A percentile compares a stretch with the other conserved stretches of the same genome.
Evolutionary conservation across 108 stramenopile genomes (phyloP).

Genomic region (Cyclotella cryptica): DNA sequence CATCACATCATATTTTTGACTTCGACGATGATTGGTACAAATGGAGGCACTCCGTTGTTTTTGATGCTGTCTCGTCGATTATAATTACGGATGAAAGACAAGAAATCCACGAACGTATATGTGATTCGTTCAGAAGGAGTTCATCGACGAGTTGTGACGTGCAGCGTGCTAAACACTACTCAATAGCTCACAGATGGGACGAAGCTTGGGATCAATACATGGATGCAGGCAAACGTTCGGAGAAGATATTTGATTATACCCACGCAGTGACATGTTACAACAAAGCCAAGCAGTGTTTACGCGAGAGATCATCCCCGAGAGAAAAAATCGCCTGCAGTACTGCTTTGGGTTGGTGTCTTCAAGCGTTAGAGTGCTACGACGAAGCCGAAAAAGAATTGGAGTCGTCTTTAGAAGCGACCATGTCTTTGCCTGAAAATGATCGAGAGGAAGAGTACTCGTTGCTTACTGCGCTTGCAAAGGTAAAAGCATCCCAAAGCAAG

Average conservation of each 20-base stretch:
- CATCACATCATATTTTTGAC: conserved; percentile 34
- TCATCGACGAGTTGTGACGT: conserved; percentile 16
- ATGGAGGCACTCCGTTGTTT: conserved; percentile 41
- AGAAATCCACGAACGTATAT: conserved; percentile 38
- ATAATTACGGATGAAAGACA: conserved; percentile 38
- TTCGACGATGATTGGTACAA: conserved; percentile 14
- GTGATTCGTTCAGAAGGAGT: conserved; percentile 17
- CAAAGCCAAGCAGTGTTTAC: conserved; percentile 34
- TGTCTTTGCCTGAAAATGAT: conserved; percentile 22
- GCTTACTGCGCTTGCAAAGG: conserved; percentile 40
- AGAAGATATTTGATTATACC: conserved; percentile 31
- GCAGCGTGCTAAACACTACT: conserved; percentile 33
- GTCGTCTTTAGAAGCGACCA: conserved; percentile 26
- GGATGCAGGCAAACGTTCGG: conserved; percentile 42
- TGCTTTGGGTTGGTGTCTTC: conserved; percentile 34
- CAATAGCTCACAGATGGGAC: conserved; percentile 35
- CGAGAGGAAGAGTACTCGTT: conserved; percentile 12
- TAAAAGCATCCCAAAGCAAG: conserved; percentile 45
- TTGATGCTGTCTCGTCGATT: conserved; percentile 42
- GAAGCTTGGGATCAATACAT: conserved; percentile 45
- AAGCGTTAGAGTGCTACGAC: conserved; percentile 40
- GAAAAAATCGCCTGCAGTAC: conserved; percentile 23
- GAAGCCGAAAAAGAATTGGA: conserved; percentile 43
- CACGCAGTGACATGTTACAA: conserved; percentile 33
- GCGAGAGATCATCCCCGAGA: conserved; percentile 14